Evolutionary conservation across 768 basidiomycete genomes (phyloP), one percentile per base, ranked within the genome.

Genomic region (Lentinula detonsa): DNA sequence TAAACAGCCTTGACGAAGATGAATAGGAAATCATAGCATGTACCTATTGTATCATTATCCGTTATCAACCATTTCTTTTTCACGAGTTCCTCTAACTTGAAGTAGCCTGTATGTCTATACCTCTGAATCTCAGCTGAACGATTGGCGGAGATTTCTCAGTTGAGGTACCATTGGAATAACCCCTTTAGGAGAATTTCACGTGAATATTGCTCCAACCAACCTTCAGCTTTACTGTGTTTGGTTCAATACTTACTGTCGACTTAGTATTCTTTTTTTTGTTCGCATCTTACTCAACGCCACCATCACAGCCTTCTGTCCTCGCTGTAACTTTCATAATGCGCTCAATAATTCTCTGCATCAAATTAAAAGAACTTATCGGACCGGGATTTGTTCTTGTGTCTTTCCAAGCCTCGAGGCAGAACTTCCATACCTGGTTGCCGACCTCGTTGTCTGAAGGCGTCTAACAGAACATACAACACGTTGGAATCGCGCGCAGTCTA

Each of bases 401-500:
- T 53, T 31, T 53, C 23, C 46, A 39, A 48, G 52, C 54, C 54
- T 56, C 54, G 54, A 56, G 54, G 54, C 53, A 37, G 53, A 34
- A 40, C 37, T 56, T 56, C 54, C 54, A 56, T 37, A 56, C 50
- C 78, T 71, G 70, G 82, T 81, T 77, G 75, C 76, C 77, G 75
- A 80, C 81, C 81, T 82, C 82, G 74, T 82, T 81, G 81, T 77
- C 66, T 68, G 70, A 71, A 72, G 71, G 76, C 71, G 70, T 72
- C 73, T 72, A 70, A 65, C 69, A 71, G 75, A 73, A 73, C 73
- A 72, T 73, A 74, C 69, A 73, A 76, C 85, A 86, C 85, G 85
- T 86, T 87, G 84, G 77, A 83, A 84, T 80, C 85, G 81, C 79
- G 83, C 81, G 79, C 70, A 71, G 67, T 63, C 64, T 48, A 40